Evolutionary conservation across 2,329 filamentous ascomycete genomes (phyloP), one percentile per base, ranked within the genome.

Genomic region (Trichoderma sp.): DNA sequence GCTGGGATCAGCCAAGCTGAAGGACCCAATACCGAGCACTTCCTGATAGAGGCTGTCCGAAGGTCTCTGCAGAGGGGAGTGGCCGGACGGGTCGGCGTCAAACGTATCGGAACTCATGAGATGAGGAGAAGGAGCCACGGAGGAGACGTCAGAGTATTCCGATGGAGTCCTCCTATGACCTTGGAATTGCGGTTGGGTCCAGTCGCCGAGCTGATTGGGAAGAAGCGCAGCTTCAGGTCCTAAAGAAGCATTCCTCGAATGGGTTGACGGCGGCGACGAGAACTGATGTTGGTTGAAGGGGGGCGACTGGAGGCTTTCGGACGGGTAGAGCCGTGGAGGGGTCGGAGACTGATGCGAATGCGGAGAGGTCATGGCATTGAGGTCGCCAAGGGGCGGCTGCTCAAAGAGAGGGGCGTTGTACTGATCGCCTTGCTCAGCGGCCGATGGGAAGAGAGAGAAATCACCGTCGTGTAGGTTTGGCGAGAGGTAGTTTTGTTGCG

Each of bases 101-200:
- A 97, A 97, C 77, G 87, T 91, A 80, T 98, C 95, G 76, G 93
- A 89, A 79, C 93, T 93, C 33, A 89, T 90, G 75, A 98, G 85
- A 81, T 94, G 95, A 4, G 96, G 96, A 21, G 96, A 98, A 29
- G 92, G 93, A 27, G 94, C 92, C 18, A 92, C 94, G 21, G 95
- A 97, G 6, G 93, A 98, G 6, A 98, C 92, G 79, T 98, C 96
- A 3, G 95, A 98, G 80, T 93, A 95, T 79, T 98, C 96, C n/a
- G 95, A 98, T 1, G 94, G 94, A 50, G 91, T 92, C 80, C 95
- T 91, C 79, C 95, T 90, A 82, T 98, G 96, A n/a, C 90, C 88
- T 78, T 94, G 93, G 81, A 97, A 98, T 76, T 90, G 88, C 16
- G 86, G 84, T 74, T 87, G 87, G 59, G 79, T 87, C 89, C 89